Conservation (phyloP, 371 early-diverging fungal genomes). For the Nematocida ironsii region DNA sequence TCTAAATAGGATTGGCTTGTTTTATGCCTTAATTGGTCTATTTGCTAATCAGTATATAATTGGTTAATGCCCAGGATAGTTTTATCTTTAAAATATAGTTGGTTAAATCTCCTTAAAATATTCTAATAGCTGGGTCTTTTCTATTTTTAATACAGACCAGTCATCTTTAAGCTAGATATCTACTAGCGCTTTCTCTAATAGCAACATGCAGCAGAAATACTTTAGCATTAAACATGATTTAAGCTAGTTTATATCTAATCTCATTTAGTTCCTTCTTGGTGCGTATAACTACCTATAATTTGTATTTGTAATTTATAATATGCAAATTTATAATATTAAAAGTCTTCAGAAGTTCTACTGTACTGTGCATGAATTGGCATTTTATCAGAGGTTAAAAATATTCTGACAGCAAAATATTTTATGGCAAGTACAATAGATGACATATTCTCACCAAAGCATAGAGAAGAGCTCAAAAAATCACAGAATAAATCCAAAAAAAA, state of each 20-base stretch:
- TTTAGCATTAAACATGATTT: too few species aligned
- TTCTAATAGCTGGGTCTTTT: neutral
- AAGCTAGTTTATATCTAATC: too few species aligned
- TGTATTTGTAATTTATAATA: too few species aligned
- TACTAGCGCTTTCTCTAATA: too few species aligned
- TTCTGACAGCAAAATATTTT: conserved; percentile 2
- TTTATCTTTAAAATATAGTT: neutral
- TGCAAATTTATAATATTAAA: too few species aligned
- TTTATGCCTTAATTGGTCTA: neutral
- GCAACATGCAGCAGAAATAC: too few species aligned
- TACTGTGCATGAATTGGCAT: too few species aligned
- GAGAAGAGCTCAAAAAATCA: neutral
- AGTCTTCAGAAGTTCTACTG: too few species aligned
- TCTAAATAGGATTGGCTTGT: neutral
- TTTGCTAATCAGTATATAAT: neutral
- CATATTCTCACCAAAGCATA: conserved; percentile 6
- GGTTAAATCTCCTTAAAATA: neutral
- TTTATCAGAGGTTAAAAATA: neutral
- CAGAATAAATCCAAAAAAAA: conserved; percentile 7
- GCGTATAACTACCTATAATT: too few species aligned
- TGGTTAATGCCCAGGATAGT: neutral
- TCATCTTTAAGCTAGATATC: too few species aligned
- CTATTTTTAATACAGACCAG: too few species aligned
- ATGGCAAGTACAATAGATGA: conserved; percentile 15
- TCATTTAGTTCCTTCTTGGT: too few species aligned